A percentile compares a stretch with the other conserved stretches of the same genome.
Evolutionary conservation across 495 filamentous ascomycete genomes (phyloP).

Genomic region (Penicillium lividum): DNA sequence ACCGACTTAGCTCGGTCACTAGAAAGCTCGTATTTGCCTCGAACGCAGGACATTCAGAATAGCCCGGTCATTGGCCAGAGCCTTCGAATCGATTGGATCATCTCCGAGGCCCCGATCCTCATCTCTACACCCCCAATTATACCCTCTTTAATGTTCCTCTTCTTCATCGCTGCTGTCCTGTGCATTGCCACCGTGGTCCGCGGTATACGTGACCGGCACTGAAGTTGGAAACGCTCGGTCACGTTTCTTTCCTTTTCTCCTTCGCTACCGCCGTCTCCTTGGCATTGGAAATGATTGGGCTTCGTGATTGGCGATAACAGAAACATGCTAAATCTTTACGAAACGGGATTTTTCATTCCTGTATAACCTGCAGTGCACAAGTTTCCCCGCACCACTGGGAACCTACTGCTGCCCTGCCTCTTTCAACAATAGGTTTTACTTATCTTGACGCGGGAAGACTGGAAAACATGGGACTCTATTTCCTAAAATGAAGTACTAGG

Average conservation of each 20-base stretch:
- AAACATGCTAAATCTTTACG: neutral
- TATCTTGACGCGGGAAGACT: neutral
- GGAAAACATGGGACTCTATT: neutral
- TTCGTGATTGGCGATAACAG: slow-evolving; percentile 2
- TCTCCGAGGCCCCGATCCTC: neutral
- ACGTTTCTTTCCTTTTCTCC: neutral
- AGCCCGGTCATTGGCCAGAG: neutral
- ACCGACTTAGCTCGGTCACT: slow-evolving; percentile 7
- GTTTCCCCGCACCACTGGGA: slow-evolving; percentile 1
- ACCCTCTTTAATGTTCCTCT: slow-evolving; percentile 10
- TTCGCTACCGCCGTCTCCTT: neutral
- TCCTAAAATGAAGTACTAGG: neutral
- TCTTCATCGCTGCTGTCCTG: slow-evolving; percentile 13
- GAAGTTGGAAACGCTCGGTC: slow-evolving; percentile 9
- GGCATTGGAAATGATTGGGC: neutral
- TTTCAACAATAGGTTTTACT: neutral
- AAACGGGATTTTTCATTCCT: neutral
- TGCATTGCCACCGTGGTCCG: slow-evolving; percentile 19
- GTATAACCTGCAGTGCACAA: neutral
- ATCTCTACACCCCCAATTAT: neutral
- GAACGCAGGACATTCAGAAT: slow-evolving; percentile 1
- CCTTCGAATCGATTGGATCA: slow-evolving; percentile 1
- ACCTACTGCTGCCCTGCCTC: neutral
- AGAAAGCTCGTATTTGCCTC: neutral
- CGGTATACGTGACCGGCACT: slow-evolving; percentile 17